phyloP scores from a whole-genome alignment of 495 filamentous ascomycete species.

The Hypoxylon cercidicola region DNA sequence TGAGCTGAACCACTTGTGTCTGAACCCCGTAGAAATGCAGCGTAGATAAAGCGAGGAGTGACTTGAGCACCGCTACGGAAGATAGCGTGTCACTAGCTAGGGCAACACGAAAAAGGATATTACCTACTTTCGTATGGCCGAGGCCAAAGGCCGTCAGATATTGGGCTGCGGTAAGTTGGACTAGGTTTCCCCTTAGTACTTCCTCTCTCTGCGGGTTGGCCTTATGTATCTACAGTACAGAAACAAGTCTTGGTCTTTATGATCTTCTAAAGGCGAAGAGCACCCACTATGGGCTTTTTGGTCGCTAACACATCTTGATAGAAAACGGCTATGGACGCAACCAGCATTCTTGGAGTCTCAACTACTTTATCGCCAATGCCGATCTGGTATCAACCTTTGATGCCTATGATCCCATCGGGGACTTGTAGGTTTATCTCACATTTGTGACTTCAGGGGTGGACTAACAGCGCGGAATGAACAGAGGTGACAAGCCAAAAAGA shows the following conservation, averaged over 20 bases:
- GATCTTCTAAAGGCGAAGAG: constrained; percentile 45
- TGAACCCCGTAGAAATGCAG: constrained; percentile 44
- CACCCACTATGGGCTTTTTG: neutral
- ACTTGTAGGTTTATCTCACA: constrained; percentile 33
- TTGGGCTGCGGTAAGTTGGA: constrained; percentile 35
- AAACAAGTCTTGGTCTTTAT: constrained; percentile 34
- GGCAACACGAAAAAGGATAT: constrained; percentile 41
- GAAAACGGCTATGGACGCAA: constrained; percentile 44
- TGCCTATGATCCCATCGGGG: constrained; percentile 35
- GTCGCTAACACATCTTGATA: constrained; percentile 13
- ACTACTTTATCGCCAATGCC: constrained; percentile 66
- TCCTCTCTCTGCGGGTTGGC: neutral
- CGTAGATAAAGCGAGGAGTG: constrained; percentile 47
- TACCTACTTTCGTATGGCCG: constrained; percentile 35
- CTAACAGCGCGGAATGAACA: constrained; percentile 24
- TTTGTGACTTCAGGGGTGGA: neutral
- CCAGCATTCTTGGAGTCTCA: constrained; percentile 54
- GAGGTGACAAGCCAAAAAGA: constrained; percentile 43
- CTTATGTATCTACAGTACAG: constrained; percentile 36
- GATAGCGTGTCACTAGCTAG: constrained; percentile 33
- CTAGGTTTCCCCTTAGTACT: constrained; percentile 16
- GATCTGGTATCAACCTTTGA: constrained; percentile 44
- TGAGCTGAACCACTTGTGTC: constrained; percentile 46
- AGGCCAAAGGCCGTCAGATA: constrained; percentile 42
- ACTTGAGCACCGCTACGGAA: constrained; percentile 39